phyloP scores from a whole-genome alignment of 202 grass and related monocot species.

The Panicum hallii region DNA sequence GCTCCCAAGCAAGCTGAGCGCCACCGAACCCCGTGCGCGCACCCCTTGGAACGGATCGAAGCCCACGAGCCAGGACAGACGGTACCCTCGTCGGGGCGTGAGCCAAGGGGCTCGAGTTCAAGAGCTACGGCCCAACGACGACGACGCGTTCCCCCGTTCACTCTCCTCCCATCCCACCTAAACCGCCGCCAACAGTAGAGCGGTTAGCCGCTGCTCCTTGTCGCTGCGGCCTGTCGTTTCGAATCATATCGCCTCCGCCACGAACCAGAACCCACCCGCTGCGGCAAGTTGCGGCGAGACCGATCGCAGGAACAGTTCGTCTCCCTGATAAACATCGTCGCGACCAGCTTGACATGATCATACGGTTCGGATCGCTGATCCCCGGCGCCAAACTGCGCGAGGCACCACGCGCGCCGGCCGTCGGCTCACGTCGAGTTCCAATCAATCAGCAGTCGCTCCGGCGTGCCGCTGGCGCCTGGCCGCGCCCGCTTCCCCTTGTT shows the following conservation, averaged over 20 bases:
- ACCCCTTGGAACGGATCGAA: constrained; percentile 8
- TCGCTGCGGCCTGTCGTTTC: background rate
- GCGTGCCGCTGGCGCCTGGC: background rate
- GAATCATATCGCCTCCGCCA: background rate
- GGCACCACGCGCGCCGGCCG: no score
- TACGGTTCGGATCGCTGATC: background rate
- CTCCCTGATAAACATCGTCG: background rate
- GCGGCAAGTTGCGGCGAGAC: background rate
- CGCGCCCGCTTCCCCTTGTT: constrained; percentile 56
- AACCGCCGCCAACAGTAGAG: constrained; percentile 1
- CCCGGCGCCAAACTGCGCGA: background rate
- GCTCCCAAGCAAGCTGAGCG: constrained; percentile 59
- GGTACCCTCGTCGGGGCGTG: constrained; percentile 47
- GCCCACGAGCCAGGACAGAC: constrained; percentile 45
- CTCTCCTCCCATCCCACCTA: background rate
- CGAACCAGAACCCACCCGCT: background rate
- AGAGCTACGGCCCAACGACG: constrained; percentile 47
- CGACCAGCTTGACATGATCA: background rate
- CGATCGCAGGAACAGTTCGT: no score
- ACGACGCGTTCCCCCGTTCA: background rate
- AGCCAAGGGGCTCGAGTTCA: constrained; percentile 71
- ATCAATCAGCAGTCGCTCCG: background rate
- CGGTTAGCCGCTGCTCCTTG: constrained; percentile 3
- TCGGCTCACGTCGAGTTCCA: constrained; percentile 18
- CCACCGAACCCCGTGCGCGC: constrained; percentile 45